A percentile compares a stretch with the other conserved stretches of the same genome.
Evolutionary conservation across 306 rosid genomes (phyloP).

Genomic region (Begonia peltatifolia): DNA sequence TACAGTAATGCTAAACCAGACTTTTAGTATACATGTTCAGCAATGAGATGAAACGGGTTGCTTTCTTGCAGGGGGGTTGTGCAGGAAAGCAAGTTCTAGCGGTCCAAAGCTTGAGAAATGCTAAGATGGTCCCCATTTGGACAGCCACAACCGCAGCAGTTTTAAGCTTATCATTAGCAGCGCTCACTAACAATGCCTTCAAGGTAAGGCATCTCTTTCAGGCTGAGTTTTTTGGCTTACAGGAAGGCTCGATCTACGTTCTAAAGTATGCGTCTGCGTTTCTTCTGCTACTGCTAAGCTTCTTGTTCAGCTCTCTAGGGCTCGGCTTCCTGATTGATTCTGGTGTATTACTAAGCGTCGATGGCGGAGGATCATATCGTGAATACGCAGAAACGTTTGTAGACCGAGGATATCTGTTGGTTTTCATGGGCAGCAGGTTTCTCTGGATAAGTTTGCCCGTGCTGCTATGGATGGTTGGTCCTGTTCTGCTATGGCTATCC

Average conservation of each 20-base stretch:
- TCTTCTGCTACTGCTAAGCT: constrained; percentile 37
- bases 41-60: neutral
- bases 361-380: constrained; percentile 9
- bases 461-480: constrained; percentile 70
- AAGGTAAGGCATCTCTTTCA: constrained; percentile 26
- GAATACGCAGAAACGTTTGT: constrained; percentile 20
- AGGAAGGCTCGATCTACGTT: constrained; percentile 5
- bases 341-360: constrained; percentile 22
- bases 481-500: constrained; percentile 30
- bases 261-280: constrained; percentile 53
- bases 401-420: constrained; percentile 53
- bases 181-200: constrained; percentile 38
- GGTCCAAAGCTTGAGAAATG: constrained; percentile 67
- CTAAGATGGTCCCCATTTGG: constrained; percentile 41
- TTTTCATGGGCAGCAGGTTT: constrained; percentile 42
- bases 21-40: no score
- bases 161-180: constrained; percentile 29
- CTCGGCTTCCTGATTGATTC: constrained; percentile 50
- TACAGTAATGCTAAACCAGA: no score
- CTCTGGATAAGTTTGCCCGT: constrained; percentile 42
- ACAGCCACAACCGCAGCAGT: constrained; percentile 50
- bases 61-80: constrained; percentile 29
- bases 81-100: constrained; percentile 35
- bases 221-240: constrained; percentile 22
- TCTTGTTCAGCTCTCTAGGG: constrained; percentile 62